Base-by-base conservation (phyloP, 192 early-diverging fungal species). In the Mortierella antarctica region DNA sequence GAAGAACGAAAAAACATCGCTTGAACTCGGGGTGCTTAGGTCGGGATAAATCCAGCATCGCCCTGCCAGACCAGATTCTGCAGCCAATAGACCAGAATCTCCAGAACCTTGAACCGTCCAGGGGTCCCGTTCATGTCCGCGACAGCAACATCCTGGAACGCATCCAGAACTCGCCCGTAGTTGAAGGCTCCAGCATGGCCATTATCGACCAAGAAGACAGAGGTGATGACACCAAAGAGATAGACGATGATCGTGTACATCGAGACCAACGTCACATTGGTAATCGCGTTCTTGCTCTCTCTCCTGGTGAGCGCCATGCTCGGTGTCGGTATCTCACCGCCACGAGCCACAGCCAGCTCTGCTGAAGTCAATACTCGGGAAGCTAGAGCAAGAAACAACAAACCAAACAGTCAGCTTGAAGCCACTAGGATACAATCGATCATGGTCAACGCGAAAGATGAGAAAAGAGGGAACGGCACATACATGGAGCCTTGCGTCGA, bases 211-310 rank as follows among this genome's bases (percentile, higher is more conserved):
- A 79, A 71, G 47, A 79, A 79, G 5, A 79, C 69, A 14, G 76
- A 79, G 1, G 76, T 79, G 58, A 79, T 67, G 46, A 79, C 44
- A 7, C 76, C 76, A 61, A 79, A 65, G 15, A 79, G 57, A 18
- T 79, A 79, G 6, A 70, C 76, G 6, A 79, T 65, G 54, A 79
- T 79, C 20, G 76, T 79, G 47, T 79, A 79, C 76, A 79, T 67
- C 7, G 76, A 79, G 31, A 79, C 58, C 7, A 71, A 45, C 9
- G 76, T 79, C 51, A 79, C 76, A 21, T 79, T 71, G 1, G 76
- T 53, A 48, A 79, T 67, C 45, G 67, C 53, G 5, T 65, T 68
- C 62, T 79, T 79, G 62, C 52, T 58, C 31, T 78, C 76, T 23
- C 52, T 65, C 63, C 60, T 79, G 62, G 46, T 71, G 41, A 79